Base-by-base conservation (phyloP, 805 yeast species). In the Saccharomycopsis fodiens region DNA sequence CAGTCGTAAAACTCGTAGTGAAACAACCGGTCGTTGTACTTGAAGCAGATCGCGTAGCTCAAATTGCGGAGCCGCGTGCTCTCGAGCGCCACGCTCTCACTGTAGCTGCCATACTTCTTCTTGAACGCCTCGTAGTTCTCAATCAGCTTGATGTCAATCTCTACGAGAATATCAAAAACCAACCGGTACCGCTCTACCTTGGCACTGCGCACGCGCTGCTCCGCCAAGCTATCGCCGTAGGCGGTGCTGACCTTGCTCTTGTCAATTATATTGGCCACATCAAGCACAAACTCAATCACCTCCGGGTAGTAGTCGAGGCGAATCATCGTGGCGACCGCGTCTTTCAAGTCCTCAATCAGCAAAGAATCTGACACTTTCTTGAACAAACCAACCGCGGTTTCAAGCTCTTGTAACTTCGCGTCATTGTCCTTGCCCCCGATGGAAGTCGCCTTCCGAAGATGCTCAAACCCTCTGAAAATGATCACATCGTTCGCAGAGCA, bases 401-500 rank as follows among this genome's bases (percentile, higher is more conserved):
- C 73, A 54, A 93, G 69, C 51, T 72, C 76, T 55, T 85, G 81
- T 50, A 75, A 71, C 48, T 75, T 66, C 44, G 82, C 74, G 44
- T 89, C 96, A 35, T 73, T 72, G 58, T 89, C 96, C 52, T 76
- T 75, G 21, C 69, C 62, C 1, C 85, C 86, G 50, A 79, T 76
- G 47, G 79, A 84, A 56, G 82, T 84, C 1, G 97, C 97, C 55
- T 82, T 79, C 47, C 91, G 84, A 56, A 93, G 69, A 60, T 84
- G 88, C 61, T 93, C 98, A 55, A 88, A 79, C 0, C 97, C 97
- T 62, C 91, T 84, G 70, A 89, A 93, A 12, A 93, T 85, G 49
- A 88, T 73, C 22, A 93, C 96, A 63, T 93, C 98, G 54, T 84
- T 86, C 13, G 95, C 78, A 0, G 97, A 86, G 58, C 97, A 93